Conservation (phyloP, 257 asterid genomes). For the Solanum sejunctum region DNA sequence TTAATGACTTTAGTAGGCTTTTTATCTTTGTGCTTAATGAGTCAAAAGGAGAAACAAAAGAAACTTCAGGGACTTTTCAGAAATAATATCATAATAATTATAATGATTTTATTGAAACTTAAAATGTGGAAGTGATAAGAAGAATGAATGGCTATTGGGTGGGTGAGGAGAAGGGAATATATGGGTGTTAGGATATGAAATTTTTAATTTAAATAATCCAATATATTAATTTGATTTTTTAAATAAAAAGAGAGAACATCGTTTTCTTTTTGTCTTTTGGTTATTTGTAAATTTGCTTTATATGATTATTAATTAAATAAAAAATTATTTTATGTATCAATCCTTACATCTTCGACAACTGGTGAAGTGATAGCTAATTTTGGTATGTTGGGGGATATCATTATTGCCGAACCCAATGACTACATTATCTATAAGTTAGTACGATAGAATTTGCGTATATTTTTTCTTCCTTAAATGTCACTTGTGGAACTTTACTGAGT, state of each 20-base stretch:
- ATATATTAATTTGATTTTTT: background rate
- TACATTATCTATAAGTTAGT: no score
- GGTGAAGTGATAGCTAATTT: no score
- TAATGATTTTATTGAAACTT: constrained; percentile 14
- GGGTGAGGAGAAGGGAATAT: constrained; percentile 7
- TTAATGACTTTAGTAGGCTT: background rate
- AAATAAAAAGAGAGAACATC: background rate
- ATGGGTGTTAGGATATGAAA: constrained; percentile 14
- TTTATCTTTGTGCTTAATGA: background rate
- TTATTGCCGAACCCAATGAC: no score
- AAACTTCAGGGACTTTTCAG: constrained; percentile 15
- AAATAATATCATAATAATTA: constrained; percentile 10
- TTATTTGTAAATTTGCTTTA: background rate
- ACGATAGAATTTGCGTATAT: no score
- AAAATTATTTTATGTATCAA: no score
- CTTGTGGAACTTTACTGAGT: no score
- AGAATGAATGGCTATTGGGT: constrained; percentile 5
- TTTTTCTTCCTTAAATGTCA: no score
- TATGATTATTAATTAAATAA: no score
- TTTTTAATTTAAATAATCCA: background rate
- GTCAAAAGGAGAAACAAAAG: background rate
- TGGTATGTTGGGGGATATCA: no score
- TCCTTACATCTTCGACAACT: no score
- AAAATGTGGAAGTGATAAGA: background rate
- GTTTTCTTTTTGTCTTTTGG: background rate